A percentile compares a stretch with the other conserved stretches of the same genome.
Conservation (phyloP, 2,329 filamentous ascomycete species). For the Rhinocladiella similis region DNA sequence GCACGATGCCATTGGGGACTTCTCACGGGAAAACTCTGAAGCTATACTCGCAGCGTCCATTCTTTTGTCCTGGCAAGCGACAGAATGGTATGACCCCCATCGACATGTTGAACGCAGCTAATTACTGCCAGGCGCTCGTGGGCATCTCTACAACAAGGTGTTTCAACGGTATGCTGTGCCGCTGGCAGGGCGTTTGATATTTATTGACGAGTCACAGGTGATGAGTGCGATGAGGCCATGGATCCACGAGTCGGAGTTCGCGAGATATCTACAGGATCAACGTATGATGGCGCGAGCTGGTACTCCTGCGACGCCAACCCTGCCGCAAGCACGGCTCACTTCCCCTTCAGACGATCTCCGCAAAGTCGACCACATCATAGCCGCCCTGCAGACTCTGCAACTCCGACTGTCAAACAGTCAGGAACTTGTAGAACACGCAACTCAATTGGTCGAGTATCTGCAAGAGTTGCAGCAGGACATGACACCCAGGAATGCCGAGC, state of each 20-base stretch:
- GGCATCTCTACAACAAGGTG: conserved; percentile 89
- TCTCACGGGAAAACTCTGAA: conserved; percentile 84
- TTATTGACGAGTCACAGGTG: conserved; percentile 54
- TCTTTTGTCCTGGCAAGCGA: conserved; percentile 92
- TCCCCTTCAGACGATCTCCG: conserved; percentile 61
- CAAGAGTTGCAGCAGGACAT: conserved; percentile 71
- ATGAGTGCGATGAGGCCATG: conserved; percentile 88
- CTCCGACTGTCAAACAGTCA: conserved; percentile 66
- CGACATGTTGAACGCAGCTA: conserved; percentile 32
- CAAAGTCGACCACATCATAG: conserved; percentile 65
- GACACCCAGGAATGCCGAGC: conserved; percentile 68
- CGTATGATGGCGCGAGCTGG: conserved; percentile 38
- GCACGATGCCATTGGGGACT: conserved; percentile 80
- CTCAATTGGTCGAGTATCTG: conserved; percentile 70
- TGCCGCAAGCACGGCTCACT: conserved; percentile 33
- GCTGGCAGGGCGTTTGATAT: not conserved
- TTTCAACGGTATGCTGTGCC: conserved; percentile 70
- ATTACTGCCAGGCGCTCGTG: conserved; percentile 72
- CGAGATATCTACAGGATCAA: conserved; percentile 43
- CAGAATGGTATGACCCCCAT: conserved; percentile 74
- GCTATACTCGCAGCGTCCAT: conserved; percentile 89
- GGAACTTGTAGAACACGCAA: conserved; percentile 67
- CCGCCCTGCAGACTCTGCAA: conserved; percentile 60
- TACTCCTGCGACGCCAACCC: conserved; percentile 36
- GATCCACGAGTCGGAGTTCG: conserved; percentile 78